phyloP scores from a whole-genome alignment of 2,329 filamentous ascomycete genomes.

The Paradendryphiella salina region DNA sequence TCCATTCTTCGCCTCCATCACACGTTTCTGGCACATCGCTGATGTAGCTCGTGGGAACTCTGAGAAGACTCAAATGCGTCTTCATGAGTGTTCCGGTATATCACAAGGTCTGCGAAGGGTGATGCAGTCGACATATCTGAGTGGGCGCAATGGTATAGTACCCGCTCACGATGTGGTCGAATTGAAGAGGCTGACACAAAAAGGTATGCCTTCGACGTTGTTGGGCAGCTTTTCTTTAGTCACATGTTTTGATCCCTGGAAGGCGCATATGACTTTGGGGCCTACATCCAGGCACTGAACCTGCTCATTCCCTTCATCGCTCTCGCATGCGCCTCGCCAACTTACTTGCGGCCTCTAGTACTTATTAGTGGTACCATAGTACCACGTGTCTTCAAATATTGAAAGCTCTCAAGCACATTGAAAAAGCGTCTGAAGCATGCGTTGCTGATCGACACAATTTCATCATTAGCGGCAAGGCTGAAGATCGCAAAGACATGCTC shows the following conservation, averaged over 20 bases:
- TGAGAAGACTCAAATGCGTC: constrained; percentile 1
- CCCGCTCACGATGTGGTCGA: too few species aligned
- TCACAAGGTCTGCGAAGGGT: neutral
- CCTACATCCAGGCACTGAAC: constrained; percentile 1
- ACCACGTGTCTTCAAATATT: neutral
- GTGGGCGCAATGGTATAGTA: constrained; percentile 3
- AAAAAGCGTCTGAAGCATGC: neutral
- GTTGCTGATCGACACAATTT: neutral
- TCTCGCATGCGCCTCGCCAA: neutral
- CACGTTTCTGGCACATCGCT: constrained; percentile 1
- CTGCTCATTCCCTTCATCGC: neutral
- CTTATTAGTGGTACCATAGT: neutral
- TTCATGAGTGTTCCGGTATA: neutral
- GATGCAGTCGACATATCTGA: neutral
- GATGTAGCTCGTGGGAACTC: neutral
- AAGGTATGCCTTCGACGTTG: constrained; percentile 14
- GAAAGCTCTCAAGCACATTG: neutral
- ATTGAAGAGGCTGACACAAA: neutral
- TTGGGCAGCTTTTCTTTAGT: constrained; percentile 15
- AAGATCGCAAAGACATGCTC: neutral
- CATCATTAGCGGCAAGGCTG: neutral
- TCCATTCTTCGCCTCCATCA: constrained; percentile 7
- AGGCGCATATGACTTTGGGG: neutral
- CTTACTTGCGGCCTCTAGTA: neutral
- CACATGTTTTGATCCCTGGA: constrained; percentile 7